Percentiles rank a stretch among this genome's conserved stretches.
These are phyloP conservation scores for Trifolium fragiferum DNA, from an alignment of 306 rosid species.

Conservation along the genomic window DNA sequence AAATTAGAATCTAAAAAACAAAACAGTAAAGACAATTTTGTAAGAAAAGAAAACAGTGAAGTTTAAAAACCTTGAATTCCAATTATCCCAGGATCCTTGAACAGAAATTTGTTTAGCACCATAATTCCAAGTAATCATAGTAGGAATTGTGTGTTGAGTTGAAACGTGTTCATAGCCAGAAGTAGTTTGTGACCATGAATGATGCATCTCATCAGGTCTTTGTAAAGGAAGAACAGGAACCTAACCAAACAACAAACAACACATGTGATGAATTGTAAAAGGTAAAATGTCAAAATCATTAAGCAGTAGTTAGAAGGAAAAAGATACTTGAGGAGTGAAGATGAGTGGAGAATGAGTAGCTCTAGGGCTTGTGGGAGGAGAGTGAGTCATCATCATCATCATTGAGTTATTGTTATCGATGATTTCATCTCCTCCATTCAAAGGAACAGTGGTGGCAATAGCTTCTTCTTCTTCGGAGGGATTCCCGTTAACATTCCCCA, in stretches of 20 bases:
- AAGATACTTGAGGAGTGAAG: slow-evolving; percentile 90
- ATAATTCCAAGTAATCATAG: slow-evolving; percentile 89
- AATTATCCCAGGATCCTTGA: slow-evolving; percentile 97
- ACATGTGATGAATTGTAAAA: not conserved
- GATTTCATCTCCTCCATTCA: slow-evolving; percentile 18
- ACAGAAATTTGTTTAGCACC: slow-evolving; percentile 81
- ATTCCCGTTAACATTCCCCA: slow-evolving; percentile 90
- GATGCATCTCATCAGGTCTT: slow-evolving; percentile 86
- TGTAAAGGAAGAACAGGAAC: slow-evolving; percentile 79
- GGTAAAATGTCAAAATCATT: not conserved
- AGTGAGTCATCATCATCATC: slow-evolving; percentile 68
- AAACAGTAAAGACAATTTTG: slow-evolving; percentile 22
- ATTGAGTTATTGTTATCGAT: not conserved
- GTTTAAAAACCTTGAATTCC: slow-evolving; percentile 76
- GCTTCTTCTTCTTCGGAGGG: not conserved
- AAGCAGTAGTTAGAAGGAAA: not conserved
- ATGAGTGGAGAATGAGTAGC: slow-evolving; percentile 92
- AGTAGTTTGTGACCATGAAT: slow-evolving; percentile 68
- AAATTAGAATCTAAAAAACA: slow-evolving; percentile 30
- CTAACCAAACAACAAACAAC: slow-evolving; percentile 36
- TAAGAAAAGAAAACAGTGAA: slow-evolving; percentile 12
- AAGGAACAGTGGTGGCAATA: slow-evolving; percentile 27
- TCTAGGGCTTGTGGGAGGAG: slow-evolving; percentile 90
- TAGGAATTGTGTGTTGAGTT: slow-evolving; percentile 80
- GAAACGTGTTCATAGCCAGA: slow-evolving; percentile 62